Percentiles rank a stretch among this genome's conserved stretches.
These are phyloP conservation scores for Artomyces pyxidatus DNA, from an alignment of 768 basidiomycete genomes.

Conservation along the genomic window DNA sequence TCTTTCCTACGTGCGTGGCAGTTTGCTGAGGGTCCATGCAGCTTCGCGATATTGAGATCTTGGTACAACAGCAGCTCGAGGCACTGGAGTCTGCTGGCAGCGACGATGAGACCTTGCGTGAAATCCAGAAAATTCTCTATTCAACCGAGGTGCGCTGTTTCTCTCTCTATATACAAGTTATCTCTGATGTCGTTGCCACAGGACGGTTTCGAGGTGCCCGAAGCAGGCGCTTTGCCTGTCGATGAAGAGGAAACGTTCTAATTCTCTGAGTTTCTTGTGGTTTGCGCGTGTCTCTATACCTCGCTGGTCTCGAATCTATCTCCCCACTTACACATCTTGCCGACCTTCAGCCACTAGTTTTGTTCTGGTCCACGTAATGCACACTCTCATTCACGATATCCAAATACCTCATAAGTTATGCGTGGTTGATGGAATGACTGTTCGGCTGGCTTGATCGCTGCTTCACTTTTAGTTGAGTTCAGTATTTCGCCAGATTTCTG, in stretches of 20 bases:
- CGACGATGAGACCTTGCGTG: constrained; percentile 53
- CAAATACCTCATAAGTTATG: no score
- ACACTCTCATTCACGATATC: no score
- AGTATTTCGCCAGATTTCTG: no score
- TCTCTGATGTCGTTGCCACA: constrained; percentile 24
- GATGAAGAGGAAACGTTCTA: constrained; percentile 84
- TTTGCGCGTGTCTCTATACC: no score
- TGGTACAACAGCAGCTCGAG: constrained; percentile 78
- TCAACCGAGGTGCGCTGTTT: constrained; percentile 72
- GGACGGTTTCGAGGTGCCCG: constrained; percentile 94
- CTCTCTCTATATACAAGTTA: neutral
- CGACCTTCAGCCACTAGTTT: no score
- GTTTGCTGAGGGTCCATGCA: constrained; percentile 25
- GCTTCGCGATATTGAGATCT: constrained; percentile 94
- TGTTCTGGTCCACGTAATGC: no score
- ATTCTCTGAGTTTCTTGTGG: no score
- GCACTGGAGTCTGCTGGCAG: constrained; percentile 45
- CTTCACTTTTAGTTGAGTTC: no score
- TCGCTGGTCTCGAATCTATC: no score
- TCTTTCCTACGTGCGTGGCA: neutral
- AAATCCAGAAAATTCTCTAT: constrained; percentile 91
- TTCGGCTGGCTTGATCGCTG: no score
- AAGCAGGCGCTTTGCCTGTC: constrained; percentile 34
- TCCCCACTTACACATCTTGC: no score
- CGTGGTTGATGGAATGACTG: no score